A percentile compares a stretch with the other conserved stretches of the same genome.
phyloP scores from a whole-genome alignment of 2,329 filamentous ascomycete species.

The Fusarium algeriense region DNA sequence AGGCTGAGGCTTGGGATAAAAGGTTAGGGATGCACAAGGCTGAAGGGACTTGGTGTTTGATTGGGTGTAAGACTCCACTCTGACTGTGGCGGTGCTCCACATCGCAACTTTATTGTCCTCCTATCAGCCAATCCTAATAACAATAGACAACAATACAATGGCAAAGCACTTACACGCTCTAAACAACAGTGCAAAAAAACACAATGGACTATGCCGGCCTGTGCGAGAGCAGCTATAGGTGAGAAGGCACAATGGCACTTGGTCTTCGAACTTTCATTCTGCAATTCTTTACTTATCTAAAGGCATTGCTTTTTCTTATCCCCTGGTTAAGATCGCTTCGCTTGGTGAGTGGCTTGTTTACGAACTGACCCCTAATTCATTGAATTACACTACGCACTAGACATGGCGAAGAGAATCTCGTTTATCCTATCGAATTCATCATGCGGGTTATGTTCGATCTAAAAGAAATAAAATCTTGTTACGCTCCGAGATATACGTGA shows the following conservation, averaged over 20 bases:
- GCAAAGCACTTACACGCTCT: slow-evolving; percentile 7
- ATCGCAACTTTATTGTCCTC: neutral
- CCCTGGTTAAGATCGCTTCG: slow-evolving; percentile 20
- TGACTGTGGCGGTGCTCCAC: slow-evolving; percentile 19
- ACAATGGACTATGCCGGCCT: neutral
- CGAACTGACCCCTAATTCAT: slow-evolving; percentile 30
- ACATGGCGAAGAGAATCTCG: slow-evolving; percentile 6
- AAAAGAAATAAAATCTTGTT: neutral
- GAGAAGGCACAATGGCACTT: neutral
- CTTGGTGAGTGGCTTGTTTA: slow-evolving; percentile 21
- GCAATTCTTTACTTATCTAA: neutral
- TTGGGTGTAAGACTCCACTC: slow-evolving; percentile 1
- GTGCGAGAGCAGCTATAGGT: neutral
- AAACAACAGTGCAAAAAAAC: neutral
- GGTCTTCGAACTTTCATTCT: neutral
- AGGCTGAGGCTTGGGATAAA: slow-evolving; percentile 44
- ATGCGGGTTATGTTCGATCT: neutral
- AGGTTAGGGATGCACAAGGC: slow-evolving; percentile 41
- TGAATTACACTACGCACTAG: slow-evolving; percentile 37
- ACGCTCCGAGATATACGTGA: neutral
- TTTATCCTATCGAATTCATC: slow-evolving; percentile 14
- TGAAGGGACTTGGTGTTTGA: slow-evolving; percentile 20
- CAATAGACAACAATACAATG: neutral
- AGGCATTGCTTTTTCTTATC: slow-evolving; percentile 5
- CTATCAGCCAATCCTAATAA: slow-evolving; percentile 14